Conservation (phyloP, 495 filamentous ascomycete genomes). For the Trichoderma virens region DNA sequence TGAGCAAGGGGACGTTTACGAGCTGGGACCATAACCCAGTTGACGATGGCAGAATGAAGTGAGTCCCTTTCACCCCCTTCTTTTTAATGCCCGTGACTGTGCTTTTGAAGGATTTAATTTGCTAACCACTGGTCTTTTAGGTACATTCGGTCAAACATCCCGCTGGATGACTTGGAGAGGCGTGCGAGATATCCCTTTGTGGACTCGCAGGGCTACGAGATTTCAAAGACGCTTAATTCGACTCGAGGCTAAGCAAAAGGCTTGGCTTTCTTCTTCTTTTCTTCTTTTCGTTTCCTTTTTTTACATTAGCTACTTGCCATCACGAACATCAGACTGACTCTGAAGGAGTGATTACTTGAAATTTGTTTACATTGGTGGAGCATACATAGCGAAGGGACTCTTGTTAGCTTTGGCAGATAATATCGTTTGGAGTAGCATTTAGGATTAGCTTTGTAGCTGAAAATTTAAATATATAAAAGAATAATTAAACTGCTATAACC, state of each 20-base stretch:
- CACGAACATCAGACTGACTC: too few species aligned
- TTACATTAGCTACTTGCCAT: too few species aligned
- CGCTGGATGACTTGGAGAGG: constrained; percentile 61
- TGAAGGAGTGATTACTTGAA: too few species aligned
- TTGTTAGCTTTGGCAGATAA: too few species aligned
- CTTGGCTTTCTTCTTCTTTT: background rate
- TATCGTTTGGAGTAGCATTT: too few species aligned
- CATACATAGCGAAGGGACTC: too few species aligned
- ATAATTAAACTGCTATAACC: too few species aligned
- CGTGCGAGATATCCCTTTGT: constrained; percentile 57
- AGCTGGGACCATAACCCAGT: constrained; percentile 74
- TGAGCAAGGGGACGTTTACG: constrained; percentile 59
- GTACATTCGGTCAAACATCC: constrained; percentile 61
- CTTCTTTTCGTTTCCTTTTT: too few species aligned
- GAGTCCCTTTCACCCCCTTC: constrained; percentile 19
- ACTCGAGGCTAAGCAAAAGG: background rate
- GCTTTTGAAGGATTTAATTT: background rate
- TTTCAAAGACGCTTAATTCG: background rate
- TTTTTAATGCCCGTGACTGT: constrained; percentile 6
- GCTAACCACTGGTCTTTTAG: constrained; percentile 19
- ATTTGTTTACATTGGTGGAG: too few species aligned
- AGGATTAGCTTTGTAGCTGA: too few species aligned
- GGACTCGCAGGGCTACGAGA: constrained; percentile 47
- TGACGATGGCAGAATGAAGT: constrained; percentile 66
- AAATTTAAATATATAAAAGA: too few species aligned